A percentile compares a stretch with the other conserved stretches of the same genome.
Evolutionary conservation across 108 stramenopile species (phyloP).

Genomic region (Cylindrotheca fusiformis): DNA sequence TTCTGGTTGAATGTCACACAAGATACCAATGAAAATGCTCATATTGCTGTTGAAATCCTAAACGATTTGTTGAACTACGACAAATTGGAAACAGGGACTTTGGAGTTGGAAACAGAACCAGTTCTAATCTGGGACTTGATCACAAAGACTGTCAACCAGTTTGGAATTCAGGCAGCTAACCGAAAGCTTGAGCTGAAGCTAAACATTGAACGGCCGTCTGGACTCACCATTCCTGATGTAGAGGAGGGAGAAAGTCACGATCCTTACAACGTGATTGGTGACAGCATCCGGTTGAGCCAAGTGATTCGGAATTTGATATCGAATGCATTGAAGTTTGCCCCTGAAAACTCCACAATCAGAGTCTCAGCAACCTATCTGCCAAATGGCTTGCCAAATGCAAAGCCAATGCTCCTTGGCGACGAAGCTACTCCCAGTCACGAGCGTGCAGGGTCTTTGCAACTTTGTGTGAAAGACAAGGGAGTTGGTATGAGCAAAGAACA

Average conservation of each 20-base stretch:
- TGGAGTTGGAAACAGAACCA: conserved; percentile 17
- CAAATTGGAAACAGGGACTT: conserved; percentile 35
- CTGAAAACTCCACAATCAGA: conserved; percentile 6
- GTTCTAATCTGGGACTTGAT: conserved; percentile 24
- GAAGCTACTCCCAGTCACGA: background rate
- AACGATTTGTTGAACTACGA: conserved; percentile 47
- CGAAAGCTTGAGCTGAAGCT: conserved; percentile 9
- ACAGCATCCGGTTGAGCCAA: conserved; percentile 27
- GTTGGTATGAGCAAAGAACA: conserved; percentile 55
- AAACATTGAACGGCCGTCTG: background rate
- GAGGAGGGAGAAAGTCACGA: background rate
- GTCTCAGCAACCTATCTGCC: conserved; percentile 4
- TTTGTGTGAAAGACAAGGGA: conserved; percentile 50
- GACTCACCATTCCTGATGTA: background rate
- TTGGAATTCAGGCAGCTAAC: conserved; percentile 18
- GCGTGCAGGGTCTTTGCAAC: conserved; percentile 24
- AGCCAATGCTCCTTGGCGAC: background rate
- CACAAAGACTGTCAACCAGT: conserved; percentile 21
- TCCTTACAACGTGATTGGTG: conserved; percentile 22
- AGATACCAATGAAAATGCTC: conserved; percentile 26
- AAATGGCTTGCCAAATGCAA: conserved; percentile 4
- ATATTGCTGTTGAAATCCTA: conserved; percentile 26
- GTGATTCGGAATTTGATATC: conserved; percentile 43
- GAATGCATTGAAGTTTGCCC: conserved; percentile 41
- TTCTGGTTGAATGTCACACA: conserved; percentile 11